Base-by-base conservation (phyloP, 1,139 yeast genomes). In the Saccharomycopsis hybrid region DNA sequence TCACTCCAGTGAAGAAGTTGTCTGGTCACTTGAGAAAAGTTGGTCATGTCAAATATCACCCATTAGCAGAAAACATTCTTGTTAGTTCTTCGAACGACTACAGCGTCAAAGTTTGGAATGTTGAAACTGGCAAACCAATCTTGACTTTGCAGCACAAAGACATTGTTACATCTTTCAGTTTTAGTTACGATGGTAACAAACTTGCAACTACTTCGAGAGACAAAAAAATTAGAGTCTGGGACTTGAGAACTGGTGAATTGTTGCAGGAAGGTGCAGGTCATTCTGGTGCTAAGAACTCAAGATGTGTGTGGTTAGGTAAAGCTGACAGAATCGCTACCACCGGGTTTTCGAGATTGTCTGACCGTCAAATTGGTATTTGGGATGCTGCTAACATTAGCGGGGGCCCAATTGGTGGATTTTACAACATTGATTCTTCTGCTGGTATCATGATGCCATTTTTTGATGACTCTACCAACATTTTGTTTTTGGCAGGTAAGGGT, bases 361-460 rank as follows among this genome's bases (percentile, higher is more conserved):
- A 90, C 64, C 89, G 99, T 65, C 97, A 92, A 69, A 73, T 90
- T 56, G 98, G 94, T 57, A 74, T 92, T 53, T 92, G 98, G 97
- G 90, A 92, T 61, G 73, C 88, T 33, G 73, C 74, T 41, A 78
- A 85, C 58, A 72, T 94, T 51, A 81, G 71, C 3, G 73, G 76
- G 47, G 97, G 97, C 29, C 90, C 96, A 47, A 78, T 92, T 58
- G 95, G 88, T 51, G 97, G 95, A 0, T 87, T 89, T 64, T 74
- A 82, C 60, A 79, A 82, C 30, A 77, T 92, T 52, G 98, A 94
- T 63, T 79, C 95, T 13, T 85, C 95, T 4, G 85, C 97, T 1
- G 98, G 98, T 58, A 88, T 92, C 37, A 73, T 89, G 65, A 83
- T 94, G 76, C 98, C 98, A 29, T 77, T 84, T 61, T 94, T 72